Evolutionary conservation across 106 monocot species (phyloP).

Genomic region (Dendrobium nobile): DNA sequence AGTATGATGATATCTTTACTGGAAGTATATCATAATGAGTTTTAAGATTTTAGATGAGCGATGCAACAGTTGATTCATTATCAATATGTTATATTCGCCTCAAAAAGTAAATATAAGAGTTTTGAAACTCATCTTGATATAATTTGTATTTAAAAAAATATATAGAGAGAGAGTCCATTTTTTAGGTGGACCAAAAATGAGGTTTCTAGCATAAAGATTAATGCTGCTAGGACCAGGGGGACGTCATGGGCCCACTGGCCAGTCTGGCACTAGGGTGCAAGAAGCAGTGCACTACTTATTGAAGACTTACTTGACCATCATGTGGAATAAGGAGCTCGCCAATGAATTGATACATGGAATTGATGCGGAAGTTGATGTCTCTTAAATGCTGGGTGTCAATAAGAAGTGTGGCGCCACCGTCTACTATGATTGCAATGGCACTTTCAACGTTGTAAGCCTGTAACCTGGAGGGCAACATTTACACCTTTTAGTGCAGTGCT

Average conservation of each 20-base stretch:
- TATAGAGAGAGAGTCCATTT: too few relatives aligned
- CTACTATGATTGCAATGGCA: slow-evolving; percentile 54
- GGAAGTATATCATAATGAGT: too few relatives aligned
- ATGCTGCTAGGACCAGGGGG: not conserved
- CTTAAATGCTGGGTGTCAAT: slow-evolving; percentile 60
- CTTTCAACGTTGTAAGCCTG: slow-evolving; percentile 51
- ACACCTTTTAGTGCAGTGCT: not conserved
- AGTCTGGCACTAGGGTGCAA: not conserved
- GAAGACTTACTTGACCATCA: slow-evolving; percentile 39
- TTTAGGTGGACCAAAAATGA: too few relatives aligned
- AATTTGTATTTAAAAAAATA: too few relatives aligned
- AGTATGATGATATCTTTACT: too few relatives aligned
- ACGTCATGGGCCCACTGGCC: not conserved
- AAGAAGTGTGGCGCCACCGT: slow-evolving; percentile 35
- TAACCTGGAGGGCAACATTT: slow-evolving; percentile 25
- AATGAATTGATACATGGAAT: slow-evolving; percentile 85
- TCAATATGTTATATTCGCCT: too few relatives aligned
- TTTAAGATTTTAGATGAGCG: too few relatives aligned
- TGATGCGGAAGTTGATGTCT: slow-evolving; percentile 36
- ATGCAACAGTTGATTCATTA: too few relatives aligned
- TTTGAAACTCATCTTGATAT: too few relatives aligned
- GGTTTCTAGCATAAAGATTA: not conserved
- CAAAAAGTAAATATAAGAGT: too few relatives aligned
- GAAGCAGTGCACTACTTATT: not conserved
- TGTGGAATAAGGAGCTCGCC: slow-evolving; percentile 63